Percentiles rank a stretch among this genome's conserved stretches.
These are phyloP conservation scores for Fulvia fulva DNA, from an alignment of 2,329 filamentous ascomycete species.

Conservation along the genomic window DNA sequence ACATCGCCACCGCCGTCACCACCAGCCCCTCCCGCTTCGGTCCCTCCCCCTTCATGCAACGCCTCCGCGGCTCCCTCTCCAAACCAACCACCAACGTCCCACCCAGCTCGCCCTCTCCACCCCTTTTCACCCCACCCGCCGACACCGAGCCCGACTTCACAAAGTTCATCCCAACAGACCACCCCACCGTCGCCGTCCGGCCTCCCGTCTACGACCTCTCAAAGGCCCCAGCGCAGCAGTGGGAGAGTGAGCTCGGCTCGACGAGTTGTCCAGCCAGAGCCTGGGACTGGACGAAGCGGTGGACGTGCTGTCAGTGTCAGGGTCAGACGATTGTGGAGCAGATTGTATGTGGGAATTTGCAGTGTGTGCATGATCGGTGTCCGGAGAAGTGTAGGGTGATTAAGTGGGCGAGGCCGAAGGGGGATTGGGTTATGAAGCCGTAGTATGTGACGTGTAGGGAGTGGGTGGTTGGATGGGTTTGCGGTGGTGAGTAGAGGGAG, in stretches of 20 bases:
- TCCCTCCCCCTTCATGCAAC: neutral
- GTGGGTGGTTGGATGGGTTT: neutral
- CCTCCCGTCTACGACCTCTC: conserved; percentile 20
- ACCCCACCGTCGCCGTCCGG: conserved; percentile 11
- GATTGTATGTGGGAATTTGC: conserved; percentile 24
- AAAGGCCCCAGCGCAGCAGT: conserved; percentile 12
- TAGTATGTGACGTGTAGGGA: neutral
- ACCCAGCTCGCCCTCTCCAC: neutral
- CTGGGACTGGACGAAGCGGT: conserved; percentile 25
- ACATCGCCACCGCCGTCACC: neutral
- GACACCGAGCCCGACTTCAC: neutral
- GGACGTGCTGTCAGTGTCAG: conserved; percentile 28
- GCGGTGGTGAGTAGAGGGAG: neutral
- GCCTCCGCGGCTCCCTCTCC: conserved; percentile 1
- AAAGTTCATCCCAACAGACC: neutral
- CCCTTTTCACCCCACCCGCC: neutral
- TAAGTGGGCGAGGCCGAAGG: neutral
- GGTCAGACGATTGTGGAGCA: conserved; percentile 30
- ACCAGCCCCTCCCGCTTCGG: neutral
- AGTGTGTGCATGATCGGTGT: conserved; percentile 28
- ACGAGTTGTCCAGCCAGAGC: conserved; percentile 16
- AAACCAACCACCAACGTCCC: neutral
- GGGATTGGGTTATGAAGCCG: neutral
- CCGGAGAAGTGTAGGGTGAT: conserved; percentile 10
- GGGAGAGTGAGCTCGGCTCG: conserved; percentile 12